These are phyloP conservation scores for Alloascoidea africana DNA, from an alignment of 805 yeast genomes.

Conservation along the genomic window DNA sequence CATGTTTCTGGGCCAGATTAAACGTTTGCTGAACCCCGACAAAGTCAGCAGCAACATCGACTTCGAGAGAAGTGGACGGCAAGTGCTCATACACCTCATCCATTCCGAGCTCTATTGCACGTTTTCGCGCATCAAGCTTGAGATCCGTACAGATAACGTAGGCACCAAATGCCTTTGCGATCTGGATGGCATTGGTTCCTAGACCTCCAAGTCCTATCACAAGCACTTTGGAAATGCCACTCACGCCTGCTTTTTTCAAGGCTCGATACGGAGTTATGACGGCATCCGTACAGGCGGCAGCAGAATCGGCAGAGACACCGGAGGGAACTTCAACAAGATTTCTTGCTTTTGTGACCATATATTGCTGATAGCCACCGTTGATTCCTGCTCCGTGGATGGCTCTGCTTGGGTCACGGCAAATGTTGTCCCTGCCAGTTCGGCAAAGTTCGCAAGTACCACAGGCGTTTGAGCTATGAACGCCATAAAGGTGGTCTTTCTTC, in stretches of 20 bases:
- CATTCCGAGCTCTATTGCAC: conserved; percentile 24
- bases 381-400: conserved; percentile 15
- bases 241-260: conserved; percentile 14
- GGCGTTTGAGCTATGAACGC: conserved; percentile 10
- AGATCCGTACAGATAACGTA: conserved; percentile 11
- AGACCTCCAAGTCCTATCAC: conserved; percentile 20
- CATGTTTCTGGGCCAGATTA: conserved; percentile 16
- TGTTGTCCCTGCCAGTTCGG: conserved; percentile 15
- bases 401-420: conserved; percentile 9
- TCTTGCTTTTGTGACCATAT: conserved; percentile 10
- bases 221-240: conserved; percentile 13
- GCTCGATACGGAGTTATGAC: conserved; percentile 21
- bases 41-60: conserved; percentile 20
- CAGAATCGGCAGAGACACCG: conserved; percentile 14
- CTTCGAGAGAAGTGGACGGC: conserved; percentile 16
- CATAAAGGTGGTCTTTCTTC: conserved; percentile 10
- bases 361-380: conserved; percentile 20
- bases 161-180: conserved; percentile 12
- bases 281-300: conserved; percentile 20
- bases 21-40: conserved; percentile 13
- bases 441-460: conserved; percentile 16
- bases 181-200: conserved; percentile 19
- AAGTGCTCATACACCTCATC: conserved; percentile 22
- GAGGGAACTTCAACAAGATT: conserved; percentile 15
- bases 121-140: conserved; percentile 14